Conservation (phyloP, 768 basidiomycete genomes). For the Neoboletus magnificus region DNA sequence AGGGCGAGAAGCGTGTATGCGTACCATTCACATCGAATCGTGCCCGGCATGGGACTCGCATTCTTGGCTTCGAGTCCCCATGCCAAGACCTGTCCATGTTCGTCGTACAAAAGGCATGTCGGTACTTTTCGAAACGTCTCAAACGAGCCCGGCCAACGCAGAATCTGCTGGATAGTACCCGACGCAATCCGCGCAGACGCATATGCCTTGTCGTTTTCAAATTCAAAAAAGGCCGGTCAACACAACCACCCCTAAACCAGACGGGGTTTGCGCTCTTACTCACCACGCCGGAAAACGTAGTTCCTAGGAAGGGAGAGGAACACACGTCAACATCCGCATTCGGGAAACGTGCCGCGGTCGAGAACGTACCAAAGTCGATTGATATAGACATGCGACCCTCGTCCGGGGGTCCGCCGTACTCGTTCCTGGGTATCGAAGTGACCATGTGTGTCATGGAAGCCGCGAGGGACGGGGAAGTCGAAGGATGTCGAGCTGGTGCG, state of each 20-base stretch:
- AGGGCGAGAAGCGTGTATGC: slow-evolving; percentile 5
- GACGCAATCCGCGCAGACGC: slow-evolving; percentile 80
- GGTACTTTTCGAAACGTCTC: slow-evolving; percentile 87
- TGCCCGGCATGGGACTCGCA: slow-evolving; percentile 63
- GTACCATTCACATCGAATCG: slow-evolving; percentile 54
- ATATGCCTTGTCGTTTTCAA: slow-evolving; percentile 55
- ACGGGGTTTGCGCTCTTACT: slow-evolving; percentile 29
- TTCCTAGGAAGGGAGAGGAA: slow-evolving; percentile 44
- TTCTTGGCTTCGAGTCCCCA: slow-evolving; percentile 92
- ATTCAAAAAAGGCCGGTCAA: background rate
- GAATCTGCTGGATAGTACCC: slow-evolving; percentile 78
- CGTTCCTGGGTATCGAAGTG: slow-evolving; percentile 13
- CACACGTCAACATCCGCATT: background rate
- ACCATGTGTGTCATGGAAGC: background rate
- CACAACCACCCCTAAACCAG: background rate
- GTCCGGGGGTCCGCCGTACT: slow-evolving; percentile 35
- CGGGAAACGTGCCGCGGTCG: background rate
- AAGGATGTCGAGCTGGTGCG: slow-evolving; percentile 13
- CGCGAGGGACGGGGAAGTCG: slow-evolving; percentile 24
- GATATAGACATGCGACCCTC: slow-evolving; percentile 82
- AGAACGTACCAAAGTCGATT: slow-evolving; percentile 71
- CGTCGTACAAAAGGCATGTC: slow-evolving; percentile 81
- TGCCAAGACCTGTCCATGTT: slow-evolving; percentile 65
- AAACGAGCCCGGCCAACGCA: slow-evolving; percentile 81
- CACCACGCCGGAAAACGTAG: slow-evolving; percentile 85